Evolutionary conservation across 140 eudicot species (phyloP).

Genomic region (Ambrosia hybrid): DNA sequence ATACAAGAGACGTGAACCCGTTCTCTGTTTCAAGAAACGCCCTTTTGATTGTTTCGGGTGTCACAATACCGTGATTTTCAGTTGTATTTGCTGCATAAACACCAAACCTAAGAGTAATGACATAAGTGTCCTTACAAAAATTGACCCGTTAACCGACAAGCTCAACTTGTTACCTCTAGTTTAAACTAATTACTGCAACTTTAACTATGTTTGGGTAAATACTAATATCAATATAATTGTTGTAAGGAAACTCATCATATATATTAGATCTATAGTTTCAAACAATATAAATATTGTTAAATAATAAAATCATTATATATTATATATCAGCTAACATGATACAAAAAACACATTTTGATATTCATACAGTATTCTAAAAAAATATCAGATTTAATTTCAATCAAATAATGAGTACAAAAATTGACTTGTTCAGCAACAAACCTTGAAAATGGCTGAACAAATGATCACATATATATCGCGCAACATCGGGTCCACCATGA

Average conservation of each 20-base stretch:
- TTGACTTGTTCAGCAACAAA: constrained; percentile 18
- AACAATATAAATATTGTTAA: not conserved
- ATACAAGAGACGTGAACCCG: constrained; percentile 54
- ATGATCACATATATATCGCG: constrained; percentile 55
- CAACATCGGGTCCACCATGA: constrained; percentile 79
- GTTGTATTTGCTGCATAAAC: constrained; percentile 60
- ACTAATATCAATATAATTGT: not conserved
- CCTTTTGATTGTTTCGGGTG: constrained; percentile 53
- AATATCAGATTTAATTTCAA: not conserved
- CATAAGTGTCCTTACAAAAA: constrained; percentile 11
- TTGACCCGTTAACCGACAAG: not conserved
- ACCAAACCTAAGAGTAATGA: constrained; percentile 36
- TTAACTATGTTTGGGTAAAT: not conserved
- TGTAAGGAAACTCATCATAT: not conserved
- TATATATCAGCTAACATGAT: not conserved
- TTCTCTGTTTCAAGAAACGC: constrained; percentile 68
- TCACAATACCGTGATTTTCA: constrained; percentile 49
- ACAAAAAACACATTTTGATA: not conserved
- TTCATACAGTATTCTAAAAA: not conserved
- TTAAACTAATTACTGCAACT: not conserved
- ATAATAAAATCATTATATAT: not conserved
- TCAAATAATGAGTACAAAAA: not conserved
- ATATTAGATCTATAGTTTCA: no score
- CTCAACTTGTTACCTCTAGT: not conserved
- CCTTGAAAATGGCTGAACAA: constrained; percentile 62